Conservation (phyloP, 2,329 filamentous ascomycete genomes). For the Exophiala calicioides region DNA sequence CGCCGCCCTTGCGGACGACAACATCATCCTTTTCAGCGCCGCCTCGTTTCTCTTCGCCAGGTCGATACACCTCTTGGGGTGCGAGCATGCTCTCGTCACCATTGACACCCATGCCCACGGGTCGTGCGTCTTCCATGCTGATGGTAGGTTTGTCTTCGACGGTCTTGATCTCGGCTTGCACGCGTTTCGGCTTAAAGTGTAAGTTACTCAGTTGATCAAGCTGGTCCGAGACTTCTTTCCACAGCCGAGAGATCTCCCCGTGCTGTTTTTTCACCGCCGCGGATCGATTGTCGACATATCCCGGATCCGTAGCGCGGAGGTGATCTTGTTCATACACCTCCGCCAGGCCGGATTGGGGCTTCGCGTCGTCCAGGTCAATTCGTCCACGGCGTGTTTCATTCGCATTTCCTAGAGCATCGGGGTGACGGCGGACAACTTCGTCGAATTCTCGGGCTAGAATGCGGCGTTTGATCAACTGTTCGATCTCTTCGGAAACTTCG, state of each 20-base stretch:
- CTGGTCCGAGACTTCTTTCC: conserved; percentile 76
- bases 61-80: conserved; percentile 89
- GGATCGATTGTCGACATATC: conserved; percentile 77
- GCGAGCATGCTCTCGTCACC: conserved; percentile 73
- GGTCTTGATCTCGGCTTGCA: conserved; percentile 78
- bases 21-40: conserved; percentile 12
- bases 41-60: conserved; percentile 58
- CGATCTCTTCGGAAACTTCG: conserved; percentile 86
- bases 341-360: conserved; percentile 81
- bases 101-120: conserved; percentile 72
- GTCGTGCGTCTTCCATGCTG: conserved; percentile 91
- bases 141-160: conserved; percentile 90
- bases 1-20: conserved; percentile 23
- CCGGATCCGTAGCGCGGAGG: conserved; percentile 73
- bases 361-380: conserved; percentile 81
- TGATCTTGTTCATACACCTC: conserved; percentile 96
- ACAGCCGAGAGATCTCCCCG: conserved; percentile 76
- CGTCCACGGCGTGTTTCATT: conserved; percentile 66
- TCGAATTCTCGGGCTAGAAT: conserved; percentile 91
- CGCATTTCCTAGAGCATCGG: conserved; percentile 68
- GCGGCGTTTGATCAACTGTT: conserved; percentile 89
- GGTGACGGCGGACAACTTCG: conserved; percentile 79
- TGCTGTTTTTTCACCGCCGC: conserved; percentile 82
- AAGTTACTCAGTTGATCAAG: conserved; percentile 89
- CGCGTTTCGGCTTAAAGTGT: conserved; percentile 91